Base-by-base conservation (phyloP, 768 basidiomycete species). In the Trametes villosa region DNA sequence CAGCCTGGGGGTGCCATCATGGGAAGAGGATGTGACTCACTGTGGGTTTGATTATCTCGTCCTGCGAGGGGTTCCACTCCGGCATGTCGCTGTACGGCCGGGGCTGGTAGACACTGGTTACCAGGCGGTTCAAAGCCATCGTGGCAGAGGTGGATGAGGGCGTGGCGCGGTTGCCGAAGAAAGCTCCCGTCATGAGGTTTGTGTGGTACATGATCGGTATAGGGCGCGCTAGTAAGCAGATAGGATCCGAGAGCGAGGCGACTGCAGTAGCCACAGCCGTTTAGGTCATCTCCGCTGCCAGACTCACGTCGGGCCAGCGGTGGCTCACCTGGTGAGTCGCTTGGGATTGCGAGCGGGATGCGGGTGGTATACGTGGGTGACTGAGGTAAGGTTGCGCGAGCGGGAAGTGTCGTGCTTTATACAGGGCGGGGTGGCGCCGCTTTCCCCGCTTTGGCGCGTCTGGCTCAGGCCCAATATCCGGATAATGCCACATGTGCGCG, bases 41-140 rank as follows among this genome's bases (percentile, higher is more conserved):
- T 7, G 22, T 27, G 17, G 34, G 9, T 18, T 18, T 15, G 55
- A 48, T 24, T 9, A 38, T 40, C n/a, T 57, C 55, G 34, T 57
- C 55, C 24, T 20, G 15, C 26, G 55, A 57, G 1, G 55, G 45
- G 31, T 57, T 46, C 55, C 55, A 57, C 34, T 57, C 55, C 15
- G 46, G 24, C 17, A 6, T 27, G 17, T 57, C 46, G 24, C 20
- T n/a, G 34, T 29, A 48, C 33, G 26, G 24, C 46, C 24, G 11
- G 18, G 46, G 27, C 15, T 22, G 53, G 31, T 55, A 36, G 2
- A 26, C 13, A 38, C 4, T n/a, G 26, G 26, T 27, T 11, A 46
- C 40, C 34, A 40, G n/a, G 9, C 41, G 41, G 46, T 13, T 47
- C 34, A 47, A 46, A n/a, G 30, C 18, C 8, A 9, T n/a, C 31